Evolutionary conservation across 352 stramenopile genomes (phyloP), one percentile per base, ranked within the genome.

Genomic region (Hyaloperonospora brassicae): DNA sequence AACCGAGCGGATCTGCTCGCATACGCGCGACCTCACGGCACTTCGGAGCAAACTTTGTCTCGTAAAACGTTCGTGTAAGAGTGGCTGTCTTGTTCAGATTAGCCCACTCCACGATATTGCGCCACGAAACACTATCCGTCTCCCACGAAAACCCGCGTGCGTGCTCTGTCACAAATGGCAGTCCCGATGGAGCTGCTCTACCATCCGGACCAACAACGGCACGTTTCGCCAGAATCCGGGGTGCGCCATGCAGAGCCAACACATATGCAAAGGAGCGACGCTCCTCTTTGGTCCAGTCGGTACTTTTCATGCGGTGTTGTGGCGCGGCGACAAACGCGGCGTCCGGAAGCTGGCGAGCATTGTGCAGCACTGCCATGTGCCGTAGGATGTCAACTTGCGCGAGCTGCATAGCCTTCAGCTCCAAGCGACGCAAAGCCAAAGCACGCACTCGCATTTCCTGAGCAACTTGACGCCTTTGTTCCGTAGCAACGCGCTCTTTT

Each of bases 261-360:
- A 95, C 52, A 48, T 91, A 92, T 12, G 80, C 81, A 40, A 95
- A 87, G 14, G 78, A 79, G 5, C 78, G 72, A 17, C 84, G 84
- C 58, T 95, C 84, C 22, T 91, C 82, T 53, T 90, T 90, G 1
- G 80, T 95, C 84, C 84, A 95, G 47, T 95, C 84, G 23, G 76
- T 82, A 38, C 58, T 72, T 55, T 89, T 89, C 41, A 87, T 73
- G 41, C 84, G 86, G 22, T 86, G 76, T 11, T 68, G 68, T 13
- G 76, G 55, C n/a, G 76, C 48, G 43, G 62, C 31, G 9, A 54
- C 47, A 34, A 70, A 17, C 31, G 55, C 47, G 14, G 59, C 44
- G 10, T 84, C 73, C 0, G 83, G 79, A 49, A 91, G 67, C 51
- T 87, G 78, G 23, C 73, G 63, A 6, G 73, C 68, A 62, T 95